phyloP scores from a whole-genome alignment of 352 stramenopile species.

The Phytophthora sojae region DNA sequence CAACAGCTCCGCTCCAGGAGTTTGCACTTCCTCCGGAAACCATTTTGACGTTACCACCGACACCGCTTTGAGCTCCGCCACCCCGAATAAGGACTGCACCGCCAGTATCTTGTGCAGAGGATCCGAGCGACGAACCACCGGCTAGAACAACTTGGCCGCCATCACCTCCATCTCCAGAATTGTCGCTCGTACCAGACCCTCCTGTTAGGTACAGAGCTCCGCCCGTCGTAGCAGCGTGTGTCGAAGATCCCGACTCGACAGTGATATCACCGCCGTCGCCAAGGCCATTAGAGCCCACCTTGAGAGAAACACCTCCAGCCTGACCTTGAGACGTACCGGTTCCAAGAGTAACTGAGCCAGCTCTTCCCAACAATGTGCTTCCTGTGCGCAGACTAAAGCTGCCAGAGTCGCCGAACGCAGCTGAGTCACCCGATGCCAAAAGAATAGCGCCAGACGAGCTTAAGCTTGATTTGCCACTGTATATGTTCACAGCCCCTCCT shows the following conservation, averaged over 20 bases:
- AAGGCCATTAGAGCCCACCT: slow-evolving; percentile 50
- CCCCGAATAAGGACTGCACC: slow-evolving; percentile 59
- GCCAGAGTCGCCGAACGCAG: slow-evolving; percentile 54
- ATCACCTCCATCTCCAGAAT: slow-evolving; percentile 76
- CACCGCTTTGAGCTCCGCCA: slow-evolving; percentile 58
- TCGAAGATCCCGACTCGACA: slow-evolving; percentile 59
- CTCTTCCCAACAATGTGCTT: slow-evolving; percentile 38
- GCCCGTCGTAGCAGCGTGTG: slow-evolving; percentile 55
- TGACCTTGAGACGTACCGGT: slow-evolving; percentile 52
- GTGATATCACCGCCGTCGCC: slow-evolving; percentile 62
- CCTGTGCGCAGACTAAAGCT: slow-evolving; percentile 47
- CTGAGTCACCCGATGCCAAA: slow-evolving; percentile 46
- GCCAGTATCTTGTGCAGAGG: slow-evolving; percentile 60
- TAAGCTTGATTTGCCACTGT: slow-evolving; percentile 52
- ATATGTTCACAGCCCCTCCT: slow-evolving; percentile 47
- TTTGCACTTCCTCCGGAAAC: slow-evolving; percentile 56
- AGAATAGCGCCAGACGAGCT: slow-evolving; percentile 55
- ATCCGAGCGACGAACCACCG: slow-evolving; percentile 62
- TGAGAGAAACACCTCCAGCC: slow-evolving; percentile 49
- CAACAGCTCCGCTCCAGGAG: slow-evolving; percentile 61
- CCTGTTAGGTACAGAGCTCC: slow-evolving; percentile 55
- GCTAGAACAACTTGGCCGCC: slow-evolving; percentile 58
- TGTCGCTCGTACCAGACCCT: slow-evolving; percentile 68
- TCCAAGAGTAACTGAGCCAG: slow-evolving; percentile 51
- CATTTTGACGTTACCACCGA: slow-evolving; percentile 57